Conservation (phyloP, 179 eudicot genomes). For the Carnegiea gigantea region DNA sequence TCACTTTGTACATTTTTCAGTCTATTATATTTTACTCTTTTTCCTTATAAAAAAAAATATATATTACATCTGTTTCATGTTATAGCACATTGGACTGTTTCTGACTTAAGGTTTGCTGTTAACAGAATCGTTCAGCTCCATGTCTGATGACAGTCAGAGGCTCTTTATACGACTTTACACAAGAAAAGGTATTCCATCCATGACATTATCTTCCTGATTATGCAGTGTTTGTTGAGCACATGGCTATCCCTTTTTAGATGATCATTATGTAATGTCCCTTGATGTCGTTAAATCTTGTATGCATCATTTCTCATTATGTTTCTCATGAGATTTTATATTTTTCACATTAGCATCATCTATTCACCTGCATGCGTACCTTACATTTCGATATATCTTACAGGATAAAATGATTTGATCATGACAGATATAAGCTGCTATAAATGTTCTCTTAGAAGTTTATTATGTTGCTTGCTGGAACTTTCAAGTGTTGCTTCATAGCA, state of each 20-base stretch:
- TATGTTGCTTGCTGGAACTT: slow-evolving; percentile 1
- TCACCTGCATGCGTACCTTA: too few species aligned
- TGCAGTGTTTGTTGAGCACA: not conserved
- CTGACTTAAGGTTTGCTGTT: slow-evolving; percentile 17
- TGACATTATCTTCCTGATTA: slow-evolving; percentile 4
- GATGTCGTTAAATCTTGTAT: too few species aligned
- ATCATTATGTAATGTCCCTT: not conserved
- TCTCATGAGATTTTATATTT: too few species aligned
- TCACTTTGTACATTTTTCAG: too few species aligned
- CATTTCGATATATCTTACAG: too few species aligned
- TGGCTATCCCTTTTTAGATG: not conserved
- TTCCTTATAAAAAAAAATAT: not conserved
- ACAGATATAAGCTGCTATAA: too few species aligned
- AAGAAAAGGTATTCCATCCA: slow-evolving; percentile 61
- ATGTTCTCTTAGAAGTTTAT: not conserved
- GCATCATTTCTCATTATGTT: too few species aligned
- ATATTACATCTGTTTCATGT: not conserved
- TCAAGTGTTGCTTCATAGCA: not conserved
- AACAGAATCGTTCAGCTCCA: slow-evolving; percentile 62
- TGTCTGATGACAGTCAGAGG: slow-evolving; percentile 87
- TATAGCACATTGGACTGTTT: not conserved
- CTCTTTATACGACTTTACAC: slow-evolving; percentile 85
- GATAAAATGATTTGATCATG: too few species aligned
- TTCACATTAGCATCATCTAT: too few species aligned
- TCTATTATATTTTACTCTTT: too few species aligned